Base-by-base conservation (phyloP, 345 rosid genomes). In the Salix exigua region DNA sequence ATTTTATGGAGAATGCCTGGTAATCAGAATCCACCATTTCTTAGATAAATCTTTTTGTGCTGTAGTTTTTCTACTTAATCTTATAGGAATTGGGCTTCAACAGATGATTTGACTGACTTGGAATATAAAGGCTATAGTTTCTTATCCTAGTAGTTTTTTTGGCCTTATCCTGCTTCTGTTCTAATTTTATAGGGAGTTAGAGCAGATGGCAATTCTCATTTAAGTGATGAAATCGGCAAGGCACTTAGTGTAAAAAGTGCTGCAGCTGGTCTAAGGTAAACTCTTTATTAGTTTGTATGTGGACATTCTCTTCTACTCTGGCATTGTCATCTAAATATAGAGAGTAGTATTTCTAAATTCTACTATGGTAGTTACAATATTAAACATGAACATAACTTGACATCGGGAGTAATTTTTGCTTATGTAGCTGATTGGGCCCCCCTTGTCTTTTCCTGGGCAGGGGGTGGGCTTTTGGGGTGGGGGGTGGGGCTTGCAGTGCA, bases 1-100 rank as follows among this genome's bases (percentile, higher is more conserved):
- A 82, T 81, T 95, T 74, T 91, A 93, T 85, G 99, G 98, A 83
- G 93, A 93, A 73, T 95, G 97, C 86, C 82, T 95, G 96, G 97
- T 95, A 89, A 82, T 42, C 46, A 33, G 13, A 73, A 67, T 51
- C 73, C 46, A 53, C 50, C 26, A 66, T 28, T 78, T 70, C 55
- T 78, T 1, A 53, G 31, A 11, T 65, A 62, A 62, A 38, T 17
- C 48, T 8, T 44, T 58, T 62, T 37, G 28, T 21, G 14, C 5
- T 30, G 26, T 17, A 11, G 19, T 4, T 51, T 16, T 75, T 23
- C 46, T 23, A 18, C 35, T 35, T 18, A 5, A 26, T 14, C 66
- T 50, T 13, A 31, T 19, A 19, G 23, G 50, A 53, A 66, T 17
- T 60, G 40, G 5, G 64, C 18, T 64, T 17, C 28, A 2, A 51